Percentiles rank a stretch among this genome's conserved stretches.
Evolutionary conservation across 768 basidiomycete species (phyloP).

Genomic region (Kwoniella sp.): DNA sequence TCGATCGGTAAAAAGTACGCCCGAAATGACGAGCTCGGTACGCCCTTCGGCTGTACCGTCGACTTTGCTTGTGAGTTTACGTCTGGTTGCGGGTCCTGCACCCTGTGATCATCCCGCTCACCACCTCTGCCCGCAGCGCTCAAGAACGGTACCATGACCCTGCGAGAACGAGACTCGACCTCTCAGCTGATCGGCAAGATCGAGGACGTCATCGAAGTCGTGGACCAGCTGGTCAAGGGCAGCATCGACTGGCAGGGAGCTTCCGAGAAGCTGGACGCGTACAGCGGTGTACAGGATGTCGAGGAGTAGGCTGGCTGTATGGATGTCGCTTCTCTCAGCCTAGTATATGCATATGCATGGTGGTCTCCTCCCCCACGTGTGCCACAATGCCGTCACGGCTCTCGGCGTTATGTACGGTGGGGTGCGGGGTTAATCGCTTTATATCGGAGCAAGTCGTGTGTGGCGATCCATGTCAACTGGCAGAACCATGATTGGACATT

Average conservation of each 20-base stretch:
- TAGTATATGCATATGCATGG: no score
- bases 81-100: no score
- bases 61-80: slow-evolving; percentile 82
- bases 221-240: slow-evolving; percentile 73
- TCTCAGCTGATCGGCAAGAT: slow-evolving; percentile 84
- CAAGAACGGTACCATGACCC: slow-evolving; percentile 85
- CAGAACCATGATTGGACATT: slow-evolving; percentile 1
- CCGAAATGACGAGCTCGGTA: slow-evolving; percentile 96
- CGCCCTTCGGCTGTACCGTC: slow-evolving; percentile 91
- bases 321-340: no score
- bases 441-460: no score
- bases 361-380: no score
- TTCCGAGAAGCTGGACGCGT: slow-evolving; percentile 64
- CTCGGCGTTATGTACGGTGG: no score
- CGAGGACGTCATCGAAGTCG: slow-evolving; percentile 78
- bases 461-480: no score
- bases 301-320: slow-evolving; percentile 15
- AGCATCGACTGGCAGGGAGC: slow-evolving; percentile 73
- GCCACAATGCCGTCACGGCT: no score
- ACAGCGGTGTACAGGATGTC: slow-evolving; percentile 85
- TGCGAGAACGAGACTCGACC: slow-evolving; percentile 80
- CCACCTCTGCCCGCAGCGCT: slow-evolving; percentile 58
- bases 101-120: not conserved
- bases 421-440: no score
- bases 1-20: slow-evolving; percentile 96